Evolutionary conservation across 352 stramenopile genomes (phyloP).

Genomic region (Pythium plurisporium): DNA sequence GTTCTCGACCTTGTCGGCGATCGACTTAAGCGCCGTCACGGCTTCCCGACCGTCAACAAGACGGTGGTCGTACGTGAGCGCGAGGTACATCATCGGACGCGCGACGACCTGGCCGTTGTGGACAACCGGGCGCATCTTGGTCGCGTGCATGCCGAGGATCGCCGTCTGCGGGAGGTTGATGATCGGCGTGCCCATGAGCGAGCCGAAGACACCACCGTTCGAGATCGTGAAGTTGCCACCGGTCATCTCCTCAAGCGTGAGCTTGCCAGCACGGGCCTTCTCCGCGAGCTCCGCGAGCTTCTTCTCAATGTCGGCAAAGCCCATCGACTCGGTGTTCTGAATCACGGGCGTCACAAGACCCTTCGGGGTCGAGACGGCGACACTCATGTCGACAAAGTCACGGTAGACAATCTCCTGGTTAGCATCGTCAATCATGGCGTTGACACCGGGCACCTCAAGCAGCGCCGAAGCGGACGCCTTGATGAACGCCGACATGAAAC

Average conservation of each 20-base stretch:
- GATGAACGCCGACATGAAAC: constrained; percentile 99
- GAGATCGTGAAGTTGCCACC: constrained; percentile 99
- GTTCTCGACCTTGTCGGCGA: constrained; percentile 98
- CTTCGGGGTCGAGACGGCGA: constrained; percentile 96
- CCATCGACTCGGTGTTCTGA: constrained; percentile 97
- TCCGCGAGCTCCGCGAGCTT: constrained; percentile 92
- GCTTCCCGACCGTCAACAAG: constrained; percentile 98
- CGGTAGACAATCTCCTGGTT: constrained; percentile 98
- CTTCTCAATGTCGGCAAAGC: constrained; percentile 98
- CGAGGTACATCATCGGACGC: constrained; percentile 99
- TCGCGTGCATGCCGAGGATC: constrained; percentile 99
- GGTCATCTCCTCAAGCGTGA: constrained; percentile 91
- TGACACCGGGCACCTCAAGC: constrained; percentile 93
- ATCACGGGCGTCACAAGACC: constrained; percentile 98
- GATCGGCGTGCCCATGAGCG: constrained; percentile 98
- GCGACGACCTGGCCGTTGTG: constrained; percentile 93
- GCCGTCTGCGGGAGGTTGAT: constrained; percentile 98
- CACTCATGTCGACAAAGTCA: constrained; percentile 97
- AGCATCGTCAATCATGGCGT: constrained; percentile 97
- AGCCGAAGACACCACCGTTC: constrained; percentile 98
- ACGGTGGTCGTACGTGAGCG: constrained; percentile 99
- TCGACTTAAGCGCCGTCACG: constrained; percentile 97
- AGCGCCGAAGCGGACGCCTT: constrained; percentile 93
- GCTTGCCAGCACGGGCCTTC: constrained; percentile 62
- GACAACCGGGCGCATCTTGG: constrained; percentile 96